Base-by-base conservation (phyloP, 345 rosid genomes). In the Syzygium oleosum region DNA sequence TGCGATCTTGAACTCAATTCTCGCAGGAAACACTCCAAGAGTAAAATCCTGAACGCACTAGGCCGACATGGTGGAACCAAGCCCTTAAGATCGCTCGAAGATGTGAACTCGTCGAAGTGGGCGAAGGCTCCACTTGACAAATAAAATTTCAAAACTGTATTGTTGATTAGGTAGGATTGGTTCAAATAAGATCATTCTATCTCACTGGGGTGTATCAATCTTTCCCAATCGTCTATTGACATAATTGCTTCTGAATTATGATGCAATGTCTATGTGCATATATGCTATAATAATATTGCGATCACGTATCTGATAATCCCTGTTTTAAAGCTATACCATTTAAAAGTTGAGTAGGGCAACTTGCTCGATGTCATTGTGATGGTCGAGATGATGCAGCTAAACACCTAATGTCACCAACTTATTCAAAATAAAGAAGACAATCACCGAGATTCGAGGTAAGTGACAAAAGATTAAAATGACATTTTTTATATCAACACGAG, bases 111-210 rank as follows among this genome's bases (percentile, higher is more conserved):
- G 1, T 73, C 3, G 3, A 19, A 73, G 14, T 38, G 21, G 1
- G 3, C 3, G 0, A 19, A 73, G 38, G 46, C 27, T 73, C 46
- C 14, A 34, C 49, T 73, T 19, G 80, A 9, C 49, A 9, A 73
- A 73, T 17, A 73, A 9, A 19, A 9, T 34, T 73, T 73, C 13
- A 38, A 16, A 9, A 31, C 1, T 5, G 4, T 68, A 34, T 15
- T 34, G 0, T 34, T 0, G 1, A 17, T 68, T 31, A 0, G 0
- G 1, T 73, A 73, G 49, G 12, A 73, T 73, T 73, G 25, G 0
- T 73, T 73, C 22, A 11, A 73, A 4, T 73, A 17, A 19, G 22
- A 19, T 34, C 22, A 17, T 1, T 34, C 5, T 73, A 34, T 73
- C 7, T 73, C 0, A 21, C 25, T 3, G 9, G 12, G 7, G 6